Conservation (phyloP, 2,329 filamentous ascomycete species). For the Colletotrichum liriopes region DNA sequence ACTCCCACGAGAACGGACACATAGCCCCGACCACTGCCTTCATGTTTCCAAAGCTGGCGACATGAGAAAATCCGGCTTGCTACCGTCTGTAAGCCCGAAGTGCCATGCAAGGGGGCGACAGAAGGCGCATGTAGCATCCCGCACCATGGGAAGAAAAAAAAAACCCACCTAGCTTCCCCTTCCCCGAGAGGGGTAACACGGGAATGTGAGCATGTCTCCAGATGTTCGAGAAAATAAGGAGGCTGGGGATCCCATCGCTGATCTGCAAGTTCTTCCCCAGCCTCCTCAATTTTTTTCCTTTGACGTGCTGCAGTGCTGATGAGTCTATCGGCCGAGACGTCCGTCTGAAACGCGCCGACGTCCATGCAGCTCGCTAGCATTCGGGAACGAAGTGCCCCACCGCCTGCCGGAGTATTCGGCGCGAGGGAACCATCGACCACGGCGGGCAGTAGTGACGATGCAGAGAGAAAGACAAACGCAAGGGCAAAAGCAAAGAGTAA, state of each 20-base stretch:
- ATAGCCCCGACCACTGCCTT: conserved; percentile 12
- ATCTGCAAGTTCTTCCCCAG: conserved; percentile 18
- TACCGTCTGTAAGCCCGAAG: background rate
- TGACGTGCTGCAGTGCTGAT: background rate
- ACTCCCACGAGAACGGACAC: background rate
- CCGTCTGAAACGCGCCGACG: conserved; percentile 36
- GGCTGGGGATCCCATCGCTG: conserved; percentile 10
- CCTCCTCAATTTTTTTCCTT: conserved; percentile 27
- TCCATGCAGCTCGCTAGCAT: conserved; percentile 30
- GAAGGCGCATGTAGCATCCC: background rate
- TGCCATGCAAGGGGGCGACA: conserved; percentile 14
- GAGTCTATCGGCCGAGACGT: conserved; percentile 32
- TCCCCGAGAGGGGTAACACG: background rate
- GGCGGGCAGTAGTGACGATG: conserved; percentile 15
- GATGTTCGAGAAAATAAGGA: conserved; percentile 7
- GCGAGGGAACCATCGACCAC: conserved; percentile 16
- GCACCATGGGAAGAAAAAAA: background rate
- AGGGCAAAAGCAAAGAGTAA: background rate
- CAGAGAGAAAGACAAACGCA: background rate
- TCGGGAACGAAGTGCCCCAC: conserved; percentile 18
- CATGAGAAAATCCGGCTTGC: background rate
- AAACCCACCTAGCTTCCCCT: background rate
- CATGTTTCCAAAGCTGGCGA: background rate
- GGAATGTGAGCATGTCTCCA: background rate
- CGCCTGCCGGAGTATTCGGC: conserved; percentile 14